phyloP scores from a whole-genome alignment of 2,329 filamentous ascomycete genomes.

The Fusarium sp. region DNA sequence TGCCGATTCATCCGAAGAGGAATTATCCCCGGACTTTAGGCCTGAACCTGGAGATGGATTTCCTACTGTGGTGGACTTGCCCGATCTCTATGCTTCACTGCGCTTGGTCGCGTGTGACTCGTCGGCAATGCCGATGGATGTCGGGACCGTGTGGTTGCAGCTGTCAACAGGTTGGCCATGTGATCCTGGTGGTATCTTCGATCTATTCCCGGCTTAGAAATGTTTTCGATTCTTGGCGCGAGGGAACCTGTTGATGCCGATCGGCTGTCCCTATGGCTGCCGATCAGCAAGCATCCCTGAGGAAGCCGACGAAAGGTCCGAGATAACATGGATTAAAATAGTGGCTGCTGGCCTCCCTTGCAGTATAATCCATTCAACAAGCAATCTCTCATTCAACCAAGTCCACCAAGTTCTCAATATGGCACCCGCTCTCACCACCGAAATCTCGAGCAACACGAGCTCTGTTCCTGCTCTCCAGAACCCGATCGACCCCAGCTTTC shows the following conservation, averaged over 20 bases:
- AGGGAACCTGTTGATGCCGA: background rate
- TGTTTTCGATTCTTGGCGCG: background rate
- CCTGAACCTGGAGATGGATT: background rate
- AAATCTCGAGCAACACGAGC: background rate
- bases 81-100: background rate
- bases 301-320: background rate
- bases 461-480: background rate
- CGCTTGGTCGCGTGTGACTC: background rate
- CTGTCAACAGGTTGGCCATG: background rate
- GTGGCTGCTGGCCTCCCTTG: background rate
- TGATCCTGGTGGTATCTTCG: background rate
- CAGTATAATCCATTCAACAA: background rate
- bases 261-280: background rate
- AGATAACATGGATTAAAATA: background rate
- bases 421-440: background rate
- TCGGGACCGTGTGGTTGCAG: background rate
- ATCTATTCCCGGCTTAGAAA: background rate
- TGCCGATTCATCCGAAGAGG: background rate
- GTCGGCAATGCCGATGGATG: background rate
- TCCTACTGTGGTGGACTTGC: background rate
- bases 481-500: background rate
- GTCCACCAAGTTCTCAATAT: background rate
- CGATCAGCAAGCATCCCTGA: background rate
- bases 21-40: background rate
- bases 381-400: background rate